Evolutionary conservation across 768 basidiomycete species (phyloP).

Genomic region (Tricholoma sp.): DNA sequence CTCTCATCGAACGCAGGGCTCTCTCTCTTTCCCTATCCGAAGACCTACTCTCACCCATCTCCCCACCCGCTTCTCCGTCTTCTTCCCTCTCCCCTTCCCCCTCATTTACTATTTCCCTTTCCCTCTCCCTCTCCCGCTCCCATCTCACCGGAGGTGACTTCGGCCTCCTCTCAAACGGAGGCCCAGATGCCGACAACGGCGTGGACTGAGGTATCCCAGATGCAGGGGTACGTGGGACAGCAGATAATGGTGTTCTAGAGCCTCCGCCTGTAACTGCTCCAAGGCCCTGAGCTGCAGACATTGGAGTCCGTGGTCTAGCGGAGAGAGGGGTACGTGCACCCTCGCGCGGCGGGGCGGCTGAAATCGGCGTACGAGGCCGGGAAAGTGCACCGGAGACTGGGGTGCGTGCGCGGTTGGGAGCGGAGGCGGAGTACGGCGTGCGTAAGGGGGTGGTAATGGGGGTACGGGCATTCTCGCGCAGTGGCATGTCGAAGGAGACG

Average conservation of each 20-base stretch:
- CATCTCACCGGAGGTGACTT: slow-evolving; percentile 27
- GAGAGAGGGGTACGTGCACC: slow-evolving; percentile 14
- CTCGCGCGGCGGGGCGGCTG: slow-evolving; percentile 13
- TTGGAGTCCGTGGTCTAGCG: slow-evolving; percentile 4
- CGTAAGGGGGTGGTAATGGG: slow-evolving; percentile 11
- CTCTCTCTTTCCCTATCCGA: slow-evolving; percentile 18
- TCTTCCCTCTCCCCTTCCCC: slow-evolving; percentile 18
- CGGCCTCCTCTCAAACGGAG: slow-evolving; percentile 26
- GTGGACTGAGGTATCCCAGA: slow-evolving; percentile 15
- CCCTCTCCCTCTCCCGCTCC: neutral
- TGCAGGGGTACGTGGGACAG: neutral
- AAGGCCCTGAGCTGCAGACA: slow-evolving; percentile 11
- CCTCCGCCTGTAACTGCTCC: neutral
- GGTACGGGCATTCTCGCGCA: slow-evolving; percentile 54
- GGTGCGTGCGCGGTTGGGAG: slow-evolving; percentile 9
- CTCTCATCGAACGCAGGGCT: slow-evolving; percentile 25
- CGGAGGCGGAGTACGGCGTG: slow-evolving; percentile 13
- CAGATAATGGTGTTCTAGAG: neutral
- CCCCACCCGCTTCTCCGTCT: slow-evolving; percentile 2
- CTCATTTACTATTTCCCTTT: slow-evolving; percentile 8
- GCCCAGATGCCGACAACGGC: slow-evolving; percentile 15
- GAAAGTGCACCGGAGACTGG: slow-evolving; percentile 39
- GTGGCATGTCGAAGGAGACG: slow-evolving; percentile 22
- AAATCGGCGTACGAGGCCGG: slow-evolving; percentile 51
- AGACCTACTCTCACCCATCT: neutral